Base-by-base conservation (phyloP, 768 basidiomycete genomes). In the Scleroderma bovista region DNA sequence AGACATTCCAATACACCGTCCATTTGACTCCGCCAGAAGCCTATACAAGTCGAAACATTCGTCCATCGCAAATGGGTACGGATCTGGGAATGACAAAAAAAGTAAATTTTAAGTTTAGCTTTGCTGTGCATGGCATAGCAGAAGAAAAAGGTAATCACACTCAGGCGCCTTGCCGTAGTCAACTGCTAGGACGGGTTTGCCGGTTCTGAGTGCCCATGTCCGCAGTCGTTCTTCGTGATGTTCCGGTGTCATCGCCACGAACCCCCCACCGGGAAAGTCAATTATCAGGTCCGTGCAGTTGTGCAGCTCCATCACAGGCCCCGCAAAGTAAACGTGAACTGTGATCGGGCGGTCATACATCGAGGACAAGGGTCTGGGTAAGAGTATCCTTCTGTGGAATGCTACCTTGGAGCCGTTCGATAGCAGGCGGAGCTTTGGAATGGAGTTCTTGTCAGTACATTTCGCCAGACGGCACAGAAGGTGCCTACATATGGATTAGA, bases 161-260 rank as follows among this genome's bases (percentile, higher is more conserved):
- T 97, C 93, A 6, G 94, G 93, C 20, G 93, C 89, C 69, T 98
- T 99, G 31, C 93, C 92, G 65, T 98, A 98, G 54, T 98, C 92
- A 41, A 98, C 78, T 11, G 89, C 77, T 34, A 98, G 70, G 3
- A 97, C 79, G 13, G 89, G 88, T 60, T 81, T 84, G 12, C 85
- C 78, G 0, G 89, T 91, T 43, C 74, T 75, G 29, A 80, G 70
- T 3, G 93, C 88, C 95, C 96, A 98, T 57, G 77, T 75, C 46
- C 89, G 75, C 49, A 97, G 74, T 13, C 96, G 79, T 63, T 98
- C 95, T 69, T 96, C 95, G 57, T 99, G 96, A 67, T 97, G 93
- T 60, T 91, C 87, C 2, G 96, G 96, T 6, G 78, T 80, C 93
- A 98, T 96, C 20, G 92, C 88, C 44, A 98, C 85, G 66, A 97